phyloP scores from a whole-genome alignment of 495 filamentous ascomycete species.

The Acidomyces sp. region DNA sequence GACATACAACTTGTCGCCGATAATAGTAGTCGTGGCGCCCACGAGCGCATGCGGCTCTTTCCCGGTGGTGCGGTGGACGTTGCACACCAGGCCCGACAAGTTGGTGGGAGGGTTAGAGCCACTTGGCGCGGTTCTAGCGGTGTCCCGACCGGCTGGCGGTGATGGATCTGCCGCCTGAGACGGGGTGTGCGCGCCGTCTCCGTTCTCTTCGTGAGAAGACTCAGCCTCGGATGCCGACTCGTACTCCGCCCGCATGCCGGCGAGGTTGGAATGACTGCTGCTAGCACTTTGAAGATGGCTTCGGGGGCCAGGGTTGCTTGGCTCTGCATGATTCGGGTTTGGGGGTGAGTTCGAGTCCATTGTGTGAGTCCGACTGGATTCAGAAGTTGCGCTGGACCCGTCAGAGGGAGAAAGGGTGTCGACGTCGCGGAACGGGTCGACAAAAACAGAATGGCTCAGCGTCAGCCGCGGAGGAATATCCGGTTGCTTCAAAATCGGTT shows the following conservation, averaged over 20 bases:
- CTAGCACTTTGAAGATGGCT: slow-evolving; percentile 31
- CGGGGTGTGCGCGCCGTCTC: slow-evolving; percentile 35
- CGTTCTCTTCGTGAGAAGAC: slow-evolving; percentile 17
- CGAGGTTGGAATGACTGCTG: slow-evolving; percentile 45
- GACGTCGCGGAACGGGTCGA: slow-evolving; percentile 12
- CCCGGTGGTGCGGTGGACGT: slow-evolving; percentile 83
- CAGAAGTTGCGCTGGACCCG: slow-evolving; percentile 29
- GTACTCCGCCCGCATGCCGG: slow-evolving; percentile 37
- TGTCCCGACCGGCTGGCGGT: slow-evolving; percentile 19
- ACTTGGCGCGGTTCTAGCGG: slow-evolving; percentile 13
- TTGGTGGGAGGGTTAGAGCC: slow-evolving; percentile 28
- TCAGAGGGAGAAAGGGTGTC: slow-evolving; percentile 16
- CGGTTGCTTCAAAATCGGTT: slow-evolving; percentile 22
- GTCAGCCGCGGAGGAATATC: slow-evolving; percentile 16
- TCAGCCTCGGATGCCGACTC: slow-evolving; percentile 32
- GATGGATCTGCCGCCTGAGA: slow-evolving; percentile 14
- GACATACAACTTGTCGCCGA: slow-evolving; percentile 90
- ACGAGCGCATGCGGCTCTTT: slow-evolving; percentile 82
- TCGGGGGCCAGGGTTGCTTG: slow-evolving; percentile 15
- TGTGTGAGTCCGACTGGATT: slow-evolving; percentile 37
- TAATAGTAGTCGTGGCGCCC: slow-evolving; percentile 84
- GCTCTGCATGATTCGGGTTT: slow-evolving; percentile 22
- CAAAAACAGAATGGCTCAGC: slow-evolving; percentile 12
- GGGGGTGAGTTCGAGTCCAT: slow-evolving; percentile 45
- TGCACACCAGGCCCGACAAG: slow-evolving; percentile 80